Evolutionary conservation across 768 basidiomycete species (phyloP), one percentile per base, ranked within the genome.

Genomic region (Clathrus columnatus): DNA sequence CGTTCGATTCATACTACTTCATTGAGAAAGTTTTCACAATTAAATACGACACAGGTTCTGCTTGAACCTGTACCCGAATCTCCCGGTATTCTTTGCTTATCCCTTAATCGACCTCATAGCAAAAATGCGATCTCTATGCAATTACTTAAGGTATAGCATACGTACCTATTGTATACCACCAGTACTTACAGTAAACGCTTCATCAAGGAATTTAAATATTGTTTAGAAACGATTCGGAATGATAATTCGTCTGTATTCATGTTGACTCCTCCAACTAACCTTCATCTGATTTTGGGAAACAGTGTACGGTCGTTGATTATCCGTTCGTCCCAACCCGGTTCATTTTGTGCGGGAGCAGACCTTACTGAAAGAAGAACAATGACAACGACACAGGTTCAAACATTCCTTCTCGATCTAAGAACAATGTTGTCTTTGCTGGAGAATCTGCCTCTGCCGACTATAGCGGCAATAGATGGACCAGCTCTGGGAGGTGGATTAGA

Each of bases 401-500:
- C 76, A 62, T 96, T 95, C 70, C 84, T 96, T 46, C 69, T 75
- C 48, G 82, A 86, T 61, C 74, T 96, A 21, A 80, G 93, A 26
- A 72, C 74, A 36, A 78, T 88, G 7, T 69, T 97, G 41, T 75
- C 78, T 26, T 80, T 79, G 62, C 78, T 97, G n/a, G 91, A 93
- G 69, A 73, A 75, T 41, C 72, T 95, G 29, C 85, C 87, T 5
- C 80, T 94, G 73, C 93, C 93, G 3, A 94, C 91, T 16, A 87
- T 96, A 54, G 87, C 87, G 30, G 91, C 92, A 4, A 87, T 97
- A 42, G 93, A 96, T 65, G 93, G 93, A 0, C 90, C 89, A 18
- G 93, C 93, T 7, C 75, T 97, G 0, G 93, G 93, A 8, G 93
- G 93, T n/a, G 93, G 93, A 1, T 75, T 93, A 26, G 93, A 97